These are phyloP conservation scores for Solanum bulbocastanum DNA, from an alignment of 257 asterid genomes.

Conservation along the genomic window DNA sequence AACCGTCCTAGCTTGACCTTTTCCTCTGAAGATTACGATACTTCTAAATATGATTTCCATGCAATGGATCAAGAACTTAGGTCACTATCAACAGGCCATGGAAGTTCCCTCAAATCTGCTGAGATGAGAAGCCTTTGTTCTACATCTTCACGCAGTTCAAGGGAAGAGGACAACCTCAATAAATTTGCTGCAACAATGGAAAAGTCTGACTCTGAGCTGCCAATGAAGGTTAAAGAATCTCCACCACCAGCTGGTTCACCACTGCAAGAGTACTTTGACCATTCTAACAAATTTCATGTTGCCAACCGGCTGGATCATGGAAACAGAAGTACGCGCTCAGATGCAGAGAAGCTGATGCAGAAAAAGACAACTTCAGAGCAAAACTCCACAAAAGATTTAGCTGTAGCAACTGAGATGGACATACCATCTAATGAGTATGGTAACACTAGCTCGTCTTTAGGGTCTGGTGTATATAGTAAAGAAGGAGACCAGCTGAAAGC, in stretches of 20 bases:
- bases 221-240: conserved; percentile 23
- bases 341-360: conserved; percentile 20
- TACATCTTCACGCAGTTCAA: conserved; percentile 30
- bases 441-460: conserved; percentile 69
- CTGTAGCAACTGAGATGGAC: conserved; percentile 69
- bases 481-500: conserved; percentile 30
- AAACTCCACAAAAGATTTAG: conserved; percentile 27
- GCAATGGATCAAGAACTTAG: conserved; percentile 43
- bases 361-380: conserved; percentile 21
- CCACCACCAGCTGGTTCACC: conserved; percentile 50
- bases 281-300: conserved; percentile 36
- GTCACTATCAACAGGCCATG: conserved; percentile 12
- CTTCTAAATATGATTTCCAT: conserved; percentile 47
- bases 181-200: conserved; percentile 6
- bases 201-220: conserved; percentile 13
- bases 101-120: conserved; percentile 17
- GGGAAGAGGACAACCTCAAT: conserved; percentile 30
- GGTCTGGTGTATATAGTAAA: conserved; percentile 49
- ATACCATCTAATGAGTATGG: conserved; percentile 62
- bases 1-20: conserved; percentile 31
- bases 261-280: conserved; percentile 58
- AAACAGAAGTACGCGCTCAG: conserved; percentile 39
- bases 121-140: conserved; percentile 31
- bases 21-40: conserved; percentile 55
- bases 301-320: conserved; percentile 28